Conservation (phyloP, 2,329 filamentous ascomycete species). For the Chaetomium globosum region DNA sequence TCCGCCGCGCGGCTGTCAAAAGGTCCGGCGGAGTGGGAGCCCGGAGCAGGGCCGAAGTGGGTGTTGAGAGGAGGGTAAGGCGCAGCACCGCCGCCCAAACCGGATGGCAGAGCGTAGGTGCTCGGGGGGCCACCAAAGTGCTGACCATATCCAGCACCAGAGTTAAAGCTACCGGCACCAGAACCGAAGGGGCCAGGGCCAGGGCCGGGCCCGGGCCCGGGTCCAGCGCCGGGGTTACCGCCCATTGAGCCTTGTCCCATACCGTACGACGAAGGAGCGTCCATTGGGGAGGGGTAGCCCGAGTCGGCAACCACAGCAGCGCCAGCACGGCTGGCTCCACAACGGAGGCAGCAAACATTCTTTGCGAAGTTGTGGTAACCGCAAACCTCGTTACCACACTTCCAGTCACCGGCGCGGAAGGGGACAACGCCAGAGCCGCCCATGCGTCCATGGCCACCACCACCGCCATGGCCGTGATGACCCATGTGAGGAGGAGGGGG, state of each 20-base stretch:
- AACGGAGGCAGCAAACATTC: constrained; percentile 96
- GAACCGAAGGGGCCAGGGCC: constrained; percentile 77
- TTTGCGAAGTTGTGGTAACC: constrained; percentile 99
- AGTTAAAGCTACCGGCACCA: constrained; percentile 67
- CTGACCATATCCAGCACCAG: constrained; percentile 66
- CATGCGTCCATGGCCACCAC: constrained; percentile 63
- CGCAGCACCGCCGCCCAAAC: constrained; percentile 75
- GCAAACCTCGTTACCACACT: constrained; percentile 95
- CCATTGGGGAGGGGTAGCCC: constrained; percentile 87
- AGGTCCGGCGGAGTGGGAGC: constrained; percentile 78
- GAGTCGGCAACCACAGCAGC: constrained; percentile 94
- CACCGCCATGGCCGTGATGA: constrained; percentile 51
- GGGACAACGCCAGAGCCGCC: constrained; percentile 85
- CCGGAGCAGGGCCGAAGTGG: constrained; percentile 74
- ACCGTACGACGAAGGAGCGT: constrained; percentile 76
- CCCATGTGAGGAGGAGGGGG: constrained; percentile 73
- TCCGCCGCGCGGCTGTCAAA: constrained; percentile 94
- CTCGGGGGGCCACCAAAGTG: constrained; percentile 86
- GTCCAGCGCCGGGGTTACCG: constrained; percentile 77
- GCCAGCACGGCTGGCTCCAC: constrained; percentile 89
- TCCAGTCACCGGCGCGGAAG: constrained; percentile 98
- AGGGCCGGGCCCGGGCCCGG: constrained; percentile 54
- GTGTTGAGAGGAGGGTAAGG: constrained; percentile 83
- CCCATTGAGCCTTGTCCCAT: constrained; percentile 89
- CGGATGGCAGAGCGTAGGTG: constrained; percentile 86